phyloP scores from a whole-genome alignment of 805 yeast species.

The Cephaloascus fragrans region DNA sequence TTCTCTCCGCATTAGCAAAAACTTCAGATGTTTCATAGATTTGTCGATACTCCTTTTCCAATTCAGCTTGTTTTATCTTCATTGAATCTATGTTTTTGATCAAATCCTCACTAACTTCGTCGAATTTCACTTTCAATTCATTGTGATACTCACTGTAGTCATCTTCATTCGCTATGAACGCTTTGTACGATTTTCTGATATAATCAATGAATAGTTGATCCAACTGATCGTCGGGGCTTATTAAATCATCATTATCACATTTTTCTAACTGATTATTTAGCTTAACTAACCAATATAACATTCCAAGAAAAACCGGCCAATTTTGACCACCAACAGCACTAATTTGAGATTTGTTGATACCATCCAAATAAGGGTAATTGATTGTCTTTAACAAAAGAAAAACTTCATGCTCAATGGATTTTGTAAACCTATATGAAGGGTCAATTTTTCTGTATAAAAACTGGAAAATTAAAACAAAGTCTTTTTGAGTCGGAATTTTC shows the following conservation, averaged over 20 bases:
- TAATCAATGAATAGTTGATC: slow-evolving; percentile 49
- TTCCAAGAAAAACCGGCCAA: slow-evolving; percentile 78
- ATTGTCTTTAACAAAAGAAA: slow-evolving; percentile 53
- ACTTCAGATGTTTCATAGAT: slow-evolving; percentile 34
- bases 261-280: slow-evolving; percentile 35
- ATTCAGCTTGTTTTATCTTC: slow-evolving; percentile 25
- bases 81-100: slow-evolving; percentile 32
- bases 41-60: slow-evolving; percentile 28
- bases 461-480: slow-evolving; percentile 67
- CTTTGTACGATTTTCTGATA: slow-evolving; percentile 55
- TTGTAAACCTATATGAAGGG: slow-evolving; percentile 64
- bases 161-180: slow-evolving; percentile 55
- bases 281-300: slow-evolving; percentile 74
- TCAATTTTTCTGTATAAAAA: slow-evolving; percentile 72
- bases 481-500: slow-evolving; percentile 78
- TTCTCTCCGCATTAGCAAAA: slow-evolving; percentile 43
- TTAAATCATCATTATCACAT: slow-evolving; percentile 19
- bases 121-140: slow-evolving; percentile 50
- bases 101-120: slow-evolving; percentile 39
- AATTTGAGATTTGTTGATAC: slow-evolving; percentile 75
- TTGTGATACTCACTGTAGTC: slow-evolving; percentile 45
- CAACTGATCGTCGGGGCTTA: slow-evolving; percentile 32
- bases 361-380: slow-evolving; percentile 72
- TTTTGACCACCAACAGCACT: slow-evolving; percentile 86
- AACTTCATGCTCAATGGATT: slow-evolving; percentile 68